Percentiles rank a stretch among this genome's conserved stretches.
Evolutionary conservation across 2,329 filamentous ascomycete genomes (phyloP).

Genomic region (Lachnum nothofagi): DNA sequence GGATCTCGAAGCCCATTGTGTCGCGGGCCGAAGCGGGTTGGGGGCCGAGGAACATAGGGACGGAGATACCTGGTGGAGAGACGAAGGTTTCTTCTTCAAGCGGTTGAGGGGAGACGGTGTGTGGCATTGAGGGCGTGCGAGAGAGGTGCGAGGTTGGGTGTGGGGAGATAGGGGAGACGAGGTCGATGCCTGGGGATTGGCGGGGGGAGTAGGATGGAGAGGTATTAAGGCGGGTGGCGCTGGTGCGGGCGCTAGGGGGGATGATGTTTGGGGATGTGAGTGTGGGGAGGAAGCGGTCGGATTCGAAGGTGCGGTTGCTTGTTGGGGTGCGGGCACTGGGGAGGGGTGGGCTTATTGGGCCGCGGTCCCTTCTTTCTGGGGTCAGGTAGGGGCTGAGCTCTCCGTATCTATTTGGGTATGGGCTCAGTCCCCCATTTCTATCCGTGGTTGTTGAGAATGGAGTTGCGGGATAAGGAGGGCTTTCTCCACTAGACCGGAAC

Average conservation of each 20-base stretch:
- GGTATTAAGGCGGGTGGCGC: too few relatives aligned
- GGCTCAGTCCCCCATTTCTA: not conserved
- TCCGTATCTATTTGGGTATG: not conserved
- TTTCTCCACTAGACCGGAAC: not conserved
- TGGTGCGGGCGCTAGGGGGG: too few relatives aligned
- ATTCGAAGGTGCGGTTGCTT: too few relatives aligned
- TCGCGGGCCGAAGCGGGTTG: conserved; percentile 14
- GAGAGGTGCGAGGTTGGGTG: not conserved
- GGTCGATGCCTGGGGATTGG: not conserved
- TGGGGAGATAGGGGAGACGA: not conserved
- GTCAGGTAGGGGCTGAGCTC: not conserved
- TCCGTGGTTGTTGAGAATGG: too few relatives aligned
- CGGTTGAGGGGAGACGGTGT: conserved; percentile 3
- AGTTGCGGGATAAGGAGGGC: not conserved
- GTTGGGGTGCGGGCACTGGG: too few relatives aligned
- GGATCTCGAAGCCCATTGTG: conserved; percentile 26
- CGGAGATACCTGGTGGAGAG: conserved; percentile 1
- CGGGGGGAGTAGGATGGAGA: not conserved
- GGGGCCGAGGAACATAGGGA: conserved; percentile 5
- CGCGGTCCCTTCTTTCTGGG: not conserved
- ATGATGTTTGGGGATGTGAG: too few relatives aligned
- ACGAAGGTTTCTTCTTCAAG: not conserved
- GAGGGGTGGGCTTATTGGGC: not conserved
- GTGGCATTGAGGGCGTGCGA: not conserved
- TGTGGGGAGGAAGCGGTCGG: too few relatives aligned